A percentile compares a stretch with the other conserved stretches of the same genome.
Conservation (phyloP, 805 yeast species). For the Wickerhamomyces tratensis region DNA sequence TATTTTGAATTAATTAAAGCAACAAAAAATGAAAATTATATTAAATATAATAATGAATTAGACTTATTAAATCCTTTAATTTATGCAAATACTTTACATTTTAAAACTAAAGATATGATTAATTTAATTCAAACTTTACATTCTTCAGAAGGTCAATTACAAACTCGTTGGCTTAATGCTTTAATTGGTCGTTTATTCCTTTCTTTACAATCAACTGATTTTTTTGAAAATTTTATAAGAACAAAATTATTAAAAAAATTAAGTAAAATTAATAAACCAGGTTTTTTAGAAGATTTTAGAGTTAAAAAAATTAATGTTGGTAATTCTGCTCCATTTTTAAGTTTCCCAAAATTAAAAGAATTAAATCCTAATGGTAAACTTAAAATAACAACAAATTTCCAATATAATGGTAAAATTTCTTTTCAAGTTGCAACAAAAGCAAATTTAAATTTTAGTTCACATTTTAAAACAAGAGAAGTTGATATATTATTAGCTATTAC, state of each 20-base stretch:
- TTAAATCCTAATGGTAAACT: slow-evolving; percentile 76
- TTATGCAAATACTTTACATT: slow-evolving; percentile 67
- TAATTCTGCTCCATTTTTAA: slow-evolving; percentile 66
- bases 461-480: slow-evolving; percentile 66
- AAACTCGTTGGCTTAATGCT: slow-evolving; percentile 89
- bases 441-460: slow-evolving; percentile 62
- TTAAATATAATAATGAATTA: slow-evolving; percentile 11
- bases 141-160: slow-evolving; percentile 74
- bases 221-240: slow-evolving; percentile 47
- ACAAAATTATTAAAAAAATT: slow-evolving; percentile 61
- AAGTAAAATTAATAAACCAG: slow-evolving; percentile 75
- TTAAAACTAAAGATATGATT: slow-evolving; percentile 61
- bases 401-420: slow-evolving; percentile 69
- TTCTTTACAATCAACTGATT: slow-evolving; percentile 62
- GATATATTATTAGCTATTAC: slow-evolving; percentile 64
- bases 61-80: slow-evolving; percentile 43
- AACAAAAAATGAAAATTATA: slow-evolving; percentile 34
- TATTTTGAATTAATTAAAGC: slow-evolving; percentile 80
- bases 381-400: slow-evolving; percentile 47
- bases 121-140: slow-evolving; percentile 68
- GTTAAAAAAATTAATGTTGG: slow-evolving; percentile 72
- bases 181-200: slow-evolving; percentile 75
- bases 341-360: slow-evolving; percentile 59
- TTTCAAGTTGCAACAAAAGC: slow-evolving; percentile 76
- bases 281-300: slow-evolving; percentile 74